Evolutionary conservation across 257 asterid genomes (phyloP), one percentile per base, ranked within the genome.

Genomic region (Solanum rostratum): DNA sequence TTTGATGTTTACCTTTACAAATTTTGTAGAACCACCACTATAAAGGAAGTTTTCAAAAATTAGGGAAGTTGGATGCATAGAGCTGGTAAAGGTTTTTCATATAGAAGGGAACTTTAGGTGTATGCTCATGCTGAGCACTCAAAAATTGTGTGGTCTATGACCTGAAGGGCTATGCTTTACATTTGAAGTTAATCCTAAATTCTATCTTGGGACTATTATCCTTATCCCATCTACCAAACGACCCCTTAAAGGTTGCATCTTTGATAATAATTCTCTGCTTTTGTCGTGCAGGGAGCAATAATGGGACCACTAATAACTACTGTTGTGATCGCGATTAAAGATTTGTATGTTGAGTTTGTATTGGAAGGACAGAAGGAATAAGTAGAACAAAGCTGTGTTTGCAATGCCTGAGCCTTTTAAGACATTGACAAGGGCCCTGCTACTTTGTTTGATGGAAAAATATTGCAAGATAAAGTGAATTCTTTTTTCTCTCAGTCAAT

Each of bases 291-390:
- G 97, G 97, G 97, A 85, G 97, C 96, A 22, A 91, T 92, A 85
- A 91, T 93, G 94, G 97, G 97, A 59, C 97, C 97, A 24, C 82
- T 93, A 85, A 90, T 93, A 79, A 93, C 97, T 7, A 92, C 94
- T 1, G 94, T 93, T 41, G 97, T 91, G 19, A 93, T 91, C 10
- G 94, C 94, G 6, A 92, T 93, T 39, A 93, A 93, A 88, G 90
- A 93, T 81, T 87, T 93, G 87, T 93, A 93, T 45, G 93, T 91
- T 24, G 97, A 92, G 86, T 93, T 93, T 53, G 94, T 92, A 29
- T 83, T 93, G 88, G 94, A 88, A 74, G 91, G 87, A 68, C 85
- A 80, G 50, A 88, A 89, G 88, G 92, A 88, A 68, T 78, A 5
- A 78, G 46, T 16, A 16, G 46, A 27, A 76, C 14, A 27, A 16